Percentiles rank a stretch among this genome's conserved stretches.
These are phyloP conservation scores for Remersonia thermophila DNA, from an alignment of 2,329 filamentous ascomycete species.

Conservation along the genomic window DNA sequence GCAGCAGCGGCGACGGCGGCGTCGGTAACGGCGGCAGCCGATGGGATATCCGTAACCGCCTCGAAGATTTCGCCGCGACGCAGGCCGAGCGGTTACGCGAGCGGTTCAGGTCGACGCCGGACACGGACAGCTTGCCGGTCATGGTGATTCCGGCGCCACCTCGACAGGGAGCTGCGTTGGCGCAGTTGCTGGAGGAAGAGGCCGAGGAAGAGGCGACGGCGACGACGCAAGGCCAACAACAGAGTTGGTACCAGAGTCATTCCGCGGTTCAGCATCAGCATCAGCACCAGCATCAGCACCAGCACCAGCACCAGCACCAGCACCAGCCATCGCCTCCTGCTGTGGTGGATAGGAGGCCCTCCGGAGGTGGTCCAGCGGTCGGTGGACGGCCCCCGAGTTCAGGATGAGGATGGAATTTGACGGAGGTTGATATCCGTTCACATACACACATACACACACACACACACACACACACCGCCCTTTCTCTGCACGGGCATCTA, in stretches of 20 bases:
- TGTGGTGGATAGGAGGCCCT: too few relatives aligned
- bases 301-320: not conserved
- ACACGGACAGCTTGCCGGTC: conserved; percentile 44
- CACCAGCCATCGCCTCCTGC: too few relatives aligned
- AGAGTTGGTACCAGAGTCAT: too few relatives aligned
- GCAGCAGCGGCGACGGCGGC: conserved; percentile 1
- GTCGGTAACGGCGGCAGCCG: conserved; percentile 15
- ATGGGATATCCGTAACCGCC: conserved; percentile 44
- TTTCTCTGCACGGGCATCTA: too few relatives aligned
- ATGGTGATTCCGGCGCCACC: conserved; percentile 50
- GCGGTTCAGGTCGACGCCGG: conserved; percentile 38
- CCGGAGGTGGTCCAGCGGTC: too few relatives aligned
- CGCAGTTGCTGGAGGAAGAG: conserved; percentile 45
- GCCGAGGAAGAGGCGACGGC: conserved; percentile 16
- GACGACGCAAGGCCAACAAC: not conserved
- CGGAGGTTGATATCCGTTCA: too few relatives aligned
- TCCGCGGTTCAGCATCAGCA: not conserved
- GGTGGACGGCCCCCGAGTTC: too few relatives aligned
- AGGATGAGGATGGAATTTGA: too few relatives aligned
- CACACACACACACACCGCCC: too few relatives aligned
- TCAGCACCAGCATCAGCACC: too few relatives aligned
- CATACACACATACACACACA: too few relatives aligned
- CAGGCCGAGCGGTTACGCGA: conserved; percentile 50
- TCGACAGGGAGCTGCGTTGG: conserved; percentile 42
- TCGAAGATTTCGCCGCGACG: conserved; percentile 49